These are phyloP conservation scores for Croton setiger DNA, from an alignment of 441 rosid species.

Conservation along the genomic window DNA sequence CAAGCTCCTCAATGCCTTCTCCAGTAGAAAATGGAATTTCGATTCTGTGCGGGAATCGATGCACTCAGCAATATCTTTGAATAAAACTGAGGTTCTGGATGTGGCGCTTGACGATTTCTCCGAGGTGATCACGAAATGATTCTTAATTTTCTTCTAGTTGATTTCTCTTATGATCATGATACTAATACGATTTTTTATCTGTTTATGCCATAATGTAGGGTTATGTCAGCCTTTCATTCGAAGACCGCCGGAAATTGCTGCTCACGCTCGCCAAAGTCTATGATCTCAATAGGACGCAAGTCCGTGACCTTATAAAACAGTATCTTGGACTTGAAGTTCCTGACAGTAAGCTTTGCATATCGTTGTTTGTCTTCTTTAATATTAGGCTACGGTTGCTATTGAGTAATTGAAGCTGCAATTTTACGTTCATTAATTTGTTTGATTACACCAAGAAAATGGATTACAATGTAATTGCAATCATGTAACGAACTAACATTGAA, in stretches of 20 bases:
- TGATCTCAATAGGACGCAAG: slow-evolving; percentile 68
- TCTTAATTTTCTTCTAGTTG: background rate
- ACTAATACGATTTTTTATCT: background rate
- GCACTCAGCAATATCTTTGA: slow-evolving; percentile 78
- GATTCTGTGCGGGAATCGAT: slow-evolving; percentile 67
- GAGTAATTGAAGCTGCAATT: background rate
- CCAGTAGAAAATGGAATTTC: slow-evolving; percentile 34
- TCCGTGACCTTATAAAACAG: slow-evolving; percentile 72
- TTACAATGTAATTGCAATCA: background rate
- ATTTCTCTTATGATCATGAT: background rate
- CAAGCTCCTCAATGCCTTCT: slow-evolving; percentile 23
- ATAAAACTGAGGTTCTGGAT: slow-evolving; percentile 70
- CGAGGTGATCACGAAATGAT: slow-evolving; percentile 35
- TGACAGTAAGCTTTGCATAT: slow-evolving; percentile 33
- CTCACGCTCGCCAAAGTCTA: slow-evolving; percentile 72
- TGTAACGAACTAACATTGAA: background rate
- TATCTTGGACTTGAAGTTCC: slow-evolving; percentile 73
- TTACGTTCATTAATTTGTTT: background rate
- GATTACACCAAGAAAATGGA: background rate
- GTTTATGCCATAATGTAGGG: slow-evolving; percentile 44
- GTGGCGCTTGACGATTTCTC: slow-evolving; percentile 68
- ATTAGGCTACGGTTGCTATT: background rate
- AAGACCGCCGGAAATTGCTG: slow-evolving; percentile 55
- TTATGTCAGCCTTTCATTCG: slow-evolving; percentile 56
- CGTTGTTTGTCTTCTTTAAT: background rate